Conservation (phyloP, 805 yeast species). For the Cyberlindnera meyerae region DNA sequence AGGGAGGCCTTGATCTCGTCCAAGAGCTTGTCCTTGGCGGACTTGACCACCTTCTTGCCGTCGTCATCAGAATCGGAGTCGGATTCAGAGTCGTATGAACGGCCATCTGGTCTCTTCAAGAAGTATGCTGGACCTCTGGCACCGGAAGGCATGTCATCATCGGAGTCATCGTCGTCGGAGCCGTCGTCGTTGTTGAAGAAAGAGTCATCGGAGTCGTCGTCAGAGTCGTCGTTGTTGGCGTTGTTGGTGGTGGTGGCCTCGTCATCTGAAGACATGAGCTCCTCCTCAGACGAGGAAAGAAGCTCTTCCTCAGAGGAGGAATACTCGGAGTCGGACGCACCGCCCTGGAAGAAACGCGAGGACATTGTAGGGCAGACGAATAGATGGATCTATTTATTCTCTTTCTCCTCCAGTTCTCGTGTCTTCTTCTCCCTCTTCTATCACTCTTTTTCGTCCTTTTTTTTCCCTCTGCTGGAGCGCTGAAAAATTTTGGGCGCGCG, state of each 20-base stretch:
- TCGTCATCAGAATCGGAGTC: constrained; percentile 56
- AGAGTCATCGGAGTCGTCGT: constrained; percentile 21
- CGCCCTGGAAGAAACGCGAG: constrained; percentile 70
- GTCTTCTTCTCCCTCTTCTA: too few species aligned
- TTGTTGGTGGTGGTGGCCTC: constrained; percentile 15
- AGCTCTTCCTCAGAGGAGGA: constrained; percentile 42
- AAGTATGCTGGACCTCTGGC: constrained; percentile 42
- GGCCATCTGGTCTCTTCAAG: constrained; percentile 33
- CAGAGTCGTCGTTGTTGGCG: constrained; percentile 24
- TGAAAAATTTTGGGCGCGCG: constrained; percentile 16
- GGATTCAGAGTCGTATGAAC: constrained; percentile 32
- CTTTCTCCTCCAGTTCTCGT: not conserved
- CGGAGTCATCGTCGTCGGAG: constrained; percentile 36
- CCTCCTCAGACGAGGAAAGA: constrained; percentile 37
- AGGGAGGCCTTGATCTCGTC: constrained; percentile 75
- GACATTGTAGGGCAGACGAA: constrained; percentile 52
- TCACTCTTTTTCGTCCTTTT: constrained; percentile 20
- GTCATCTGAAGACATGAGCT: constrained; percentile 25
- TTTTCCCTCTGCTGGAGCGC: constrained; percentile 8
- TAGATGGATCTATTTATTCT: not conserved
- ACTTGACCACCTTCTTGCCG: constrained; percentile 80
- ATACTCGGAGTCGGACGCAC: constrained; percentile 39
- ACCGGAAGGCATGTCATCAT: constrained; percentile 40
- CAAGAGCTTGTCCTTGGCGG: constrained; percentile 86
- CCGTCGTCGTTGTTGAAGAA: constrained; percentile 34